Conservation (phyloP, 805 yeast species). For the Pichia thaimueangensis region DNA sequence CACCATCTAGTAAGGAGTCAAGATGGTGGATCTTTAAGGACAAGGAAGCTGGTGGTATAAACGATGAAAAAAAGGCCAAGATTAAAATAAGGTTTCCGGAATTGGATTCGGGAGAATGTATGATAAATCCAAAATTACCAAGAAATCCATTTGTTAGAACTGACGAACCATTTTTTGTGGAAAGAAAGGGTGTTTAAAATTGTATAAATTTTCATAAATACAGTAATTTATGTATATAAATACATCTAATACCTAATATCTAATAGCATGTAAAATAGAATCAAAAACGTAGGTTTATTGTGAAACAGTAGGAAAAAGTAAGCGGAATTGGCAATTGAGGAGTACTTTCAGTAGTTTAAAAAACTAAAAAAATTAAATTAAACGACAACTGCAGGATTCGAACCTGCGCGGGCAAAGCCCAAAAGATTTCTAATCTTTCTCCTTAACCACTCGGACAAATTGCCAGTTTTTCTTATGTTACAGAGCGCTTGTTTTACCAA, state of each 20-base stretch:
- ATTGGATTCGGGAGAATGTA: conserved; percentile 35
- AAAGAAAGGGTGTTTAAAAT: neutral
- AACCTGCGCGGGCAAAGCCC: conserved; percentile 61
- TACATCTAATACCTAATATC: no score
- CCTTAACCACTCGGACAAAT: conserved; percentile 55
- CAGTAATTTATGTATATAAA: no score
- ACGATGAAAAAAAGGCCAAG: conserved; percentile 25
- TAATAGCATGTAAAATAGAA: no score
- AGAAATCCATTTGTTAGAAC: conserved; percentile 65
- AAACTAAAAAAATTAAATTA: conserved; percentile 7
- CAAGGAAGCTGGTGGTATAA: conserved; percentile 20
- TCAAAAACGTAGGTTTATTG: no score
- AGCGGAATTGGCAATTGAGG: no score
- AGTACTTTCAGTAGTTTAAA: no score
- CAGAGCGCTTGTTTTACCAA: no score
- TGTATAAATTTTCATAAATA: no score
- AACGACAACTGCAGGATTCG: conserved; percentile 55
- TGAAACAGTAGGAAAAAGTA: no score
- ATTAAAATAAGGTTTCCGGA: conserved; percentile 59
- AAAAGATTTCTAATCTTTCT: conserved; percentile 53
- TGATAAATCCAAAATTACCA: conserved; percentile 63
- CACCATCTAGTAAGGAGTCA: conserved; percentile 57
- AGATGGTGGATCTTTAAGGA: conserved; percentile 95
- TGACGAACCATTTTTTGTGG: conserved; percentile 47
- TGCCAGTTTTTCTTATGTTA: no score